Evolutionary conservation across 2,329 filamentous ascomycete genomes (phyloP).

Genomic region (Colletotrichum plurivorum): DNA sequence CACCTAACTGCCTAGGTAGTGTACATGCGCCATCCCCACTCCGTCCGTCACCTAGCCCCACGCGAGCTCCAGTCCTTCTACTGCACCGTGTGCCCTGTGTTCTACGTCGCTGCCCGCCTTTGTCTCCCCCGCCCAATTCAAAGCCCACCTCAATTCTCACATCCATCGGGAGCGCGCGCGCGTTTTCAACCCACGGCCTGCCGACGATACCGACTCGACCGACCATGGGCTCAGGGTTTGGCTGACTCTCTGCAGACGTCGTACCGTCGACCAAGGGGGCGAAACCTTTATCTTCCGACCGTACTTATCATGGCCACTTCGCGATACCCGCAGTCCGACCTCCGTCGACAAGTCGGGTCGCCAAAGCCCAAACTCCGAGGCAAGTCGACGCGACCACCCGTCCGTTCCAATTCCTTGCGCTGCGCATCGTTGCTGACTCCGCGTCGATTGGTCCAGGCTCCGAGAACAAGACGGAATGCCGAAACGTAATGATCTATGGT

Average conservation of each 20-base stretch:
- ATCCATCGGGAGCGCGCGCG: constrained; percentile 34
- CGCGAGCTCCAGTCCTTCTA: constrained; percentile 41
- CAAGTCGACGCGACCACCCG: constrained; percentile 49
- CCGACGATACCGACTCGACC: constrained; percentile 22
- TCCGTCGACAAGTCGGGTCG: constrained; percentile 68
- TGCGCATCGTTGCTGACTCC: constrained; percentile 39
- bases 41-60: constrained; percentile 33
- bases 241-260: constrained; percentile 52
- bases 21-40: neutral
- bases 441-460: constrained; percentile 54
- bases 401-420: constrained; percentile 39
- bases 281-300: constrained; percentile 43
- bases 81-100: constrained; percentile 6
- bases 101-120: constrained; percentile 36
- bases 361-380: constrained; percentile 70
- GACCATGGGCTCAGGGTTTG: constrained; percentile 37
- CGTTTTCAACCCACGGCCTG: constrained; percentile 27
- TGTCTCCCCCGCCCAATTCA: constrained; percentile 38
- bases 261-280: constrained; percentile 58
- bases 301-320: constrained; percentile 60
- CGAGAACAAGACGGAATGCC: constrained; percentile 87
- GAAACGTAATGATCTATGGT: constrained; percentile 93
- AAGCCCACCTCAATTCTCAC: constrained; percentile 5
- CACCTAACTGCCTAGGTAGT: neutral
- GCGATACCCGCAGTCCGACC: constrained; percentile 61